phyloP scores from a whole-genome alignment of 352 stramenopile species.

The Phytophthora aleatoria region DNA sequence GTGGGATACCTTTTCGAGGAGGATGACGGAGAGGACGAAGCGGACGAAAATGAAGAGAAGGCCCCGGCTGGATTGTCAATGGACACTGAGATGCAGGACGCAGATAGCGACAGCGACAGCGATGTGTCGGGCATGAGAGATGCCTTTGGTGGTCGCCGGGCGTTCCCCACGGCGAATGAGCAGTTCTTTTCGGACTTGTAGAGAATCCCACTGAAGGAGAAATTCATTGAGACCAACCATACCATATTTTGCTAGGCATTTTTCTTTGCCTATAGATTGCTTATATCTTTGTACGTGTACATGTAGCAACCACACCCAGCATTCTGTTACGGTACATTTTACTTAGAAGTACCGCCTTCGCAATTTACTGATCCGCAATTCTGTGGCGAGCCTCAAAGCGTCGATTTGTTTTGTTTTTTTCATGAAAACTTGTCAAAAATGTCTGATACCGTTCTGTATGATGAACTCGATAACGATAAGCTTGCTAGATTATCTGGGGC shows the following conservation, averaged over 20 bases:
- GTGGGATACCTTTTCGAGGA: constrained; percentile 92
- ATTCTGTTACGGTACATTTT: too few relatives aligned
- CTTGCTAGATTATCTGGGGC: too few relatives aligned
- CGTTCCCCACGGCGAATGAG: constrained; percentile 72
- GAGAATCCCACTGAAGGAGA: constrained; percentile 2
- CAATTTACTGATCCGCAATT: too few relatives aligned
- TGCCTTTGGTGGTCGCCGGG: constrained; percentile 42
- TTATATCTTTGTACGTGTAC: too few relatives aligned
- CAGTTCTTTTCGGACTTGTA: constrained; percentile 88
- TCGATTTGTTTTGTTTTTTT: too few relatives aligned
- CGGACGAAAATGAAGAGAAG: constrained; percentile 63
- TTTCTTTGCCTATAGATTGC: neutral
- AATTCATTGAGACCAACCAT: constrained; percentile 26
- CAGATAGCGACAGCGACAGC: constrained; percentile 77
- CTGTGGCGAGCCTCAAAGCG: too few relatives aligned
- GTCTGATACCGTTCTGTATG: too few relatives aligned
- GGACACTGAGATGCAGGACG: constrained; percentile 87
- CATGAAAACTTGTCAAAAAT: too few relatives aligned
- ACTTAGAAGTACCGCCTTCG: too few relatives aligned
- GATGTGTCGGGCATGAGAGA: constrained; percentile 61
- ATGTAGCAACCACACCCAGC: too few relatives aligned
- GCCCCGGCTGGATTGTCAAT: constrained; percentile 31
- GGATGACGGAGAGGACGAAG: constrained; percentile 76
- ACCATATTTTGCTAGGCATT: constrained; percentile 30
- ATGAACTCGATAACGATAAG: neutral